Conservation (phyloP, 495 filamentous ascomycete genomes). For the Penicillium bovifimosum region DNA sequence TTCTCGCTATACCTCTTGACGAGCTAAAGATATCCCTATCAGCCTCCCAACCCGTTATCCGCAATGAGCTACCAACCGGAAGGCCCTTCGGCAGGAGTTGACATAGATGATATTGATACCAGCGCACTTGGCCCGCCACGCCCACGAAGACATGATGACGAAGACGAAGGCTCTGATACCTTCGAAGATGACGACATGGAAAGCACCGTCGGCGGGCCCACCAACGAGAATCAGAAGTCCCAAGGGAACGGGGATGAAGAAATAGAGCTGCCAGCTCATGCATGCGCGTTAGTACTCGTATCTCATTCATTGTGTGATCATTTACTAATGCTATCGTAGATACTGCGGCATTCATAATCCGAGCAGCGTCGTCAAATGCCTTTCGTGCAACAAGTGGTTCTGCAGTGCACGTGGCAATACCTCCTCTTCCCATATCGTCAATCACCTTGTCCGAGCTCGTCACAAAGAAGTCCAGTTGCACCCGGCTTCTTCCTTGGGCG, state of each 20-base stretch:
- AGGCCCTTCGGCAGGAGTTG: conserved; percentile 61
- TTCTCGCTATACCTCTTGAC: conserved; percentile 7
- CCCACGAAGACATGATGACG: conserved; percentile 70
- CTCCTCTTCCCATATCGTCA: conserved; percentile 95
- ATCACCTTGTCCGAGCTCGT: conserved; percentile 92
- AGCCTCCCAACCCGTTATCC: conserved; percentile 59
- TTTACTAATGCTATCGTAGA: conserved; percentile 40
- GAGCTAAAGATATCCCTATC: not conserved
- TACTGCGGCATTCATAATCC: conserved; percentile 98
- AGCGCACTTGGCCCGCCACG: conserved; percentile 54
- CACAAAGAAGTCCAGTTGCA: conserved; percentile 99
- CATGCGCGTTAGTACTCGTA: conserved; percentile 75
- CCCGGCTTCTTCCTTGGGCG: conserved; percentile 88
- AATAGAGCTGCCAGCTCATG: conserved; percentile 88
- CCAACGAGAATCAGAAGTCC: conserved; percentile 64
- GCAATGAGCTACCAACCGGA: conserved; percentile 51
- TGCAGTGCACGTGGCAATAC: conserved; percentile 97
- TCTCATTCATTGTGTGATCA: not conserved
- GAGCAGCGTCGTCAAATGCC: conserved; percentile 90
- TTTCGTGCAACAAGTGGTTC: conserved; percentile 97
- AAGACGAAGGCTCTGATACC: conserved; percentile 79
- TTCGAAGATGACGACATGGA: conserved; percentile 89
- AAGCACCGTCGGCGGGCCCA: conserved; percentile 80
- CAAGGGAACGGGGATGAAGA: conserved; percentile 70
- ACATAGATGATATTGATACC: conserved; percentile 71